Conservation (phyloP, 371 early-diverging fungal genomes). For the Fennellomyces sp. region DNA sequence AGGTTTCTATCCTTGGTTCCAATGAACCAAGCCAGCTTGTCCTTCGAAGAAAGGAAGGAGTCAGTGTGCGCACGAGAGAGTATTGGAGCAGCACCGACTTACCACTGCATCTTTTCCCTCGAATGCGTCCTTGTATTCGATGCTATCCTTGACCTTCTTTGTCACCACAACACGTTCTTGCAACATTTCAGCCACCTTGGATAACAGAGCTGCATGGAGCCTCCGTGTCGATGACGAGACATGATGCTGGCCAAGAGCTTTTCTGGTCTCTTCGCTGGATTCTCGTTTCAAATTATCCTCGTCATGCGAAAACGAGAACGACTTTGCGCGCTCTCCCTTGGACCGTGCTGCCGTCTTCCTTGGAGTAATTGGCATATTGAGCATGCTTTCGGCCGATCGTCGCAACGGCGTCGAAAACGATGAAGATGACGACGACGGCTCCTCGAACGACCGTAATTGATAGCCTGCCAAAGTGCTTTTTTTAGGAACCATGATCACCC, state of each 20-base stretch:
- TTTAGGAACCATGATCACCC: not conserved
- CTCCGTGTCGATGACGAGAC: constrained; percentile 27
- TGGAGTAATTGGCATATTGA: constrained; percentile 36
- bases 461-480: constrained; percentile 4
- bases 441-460: constrained; percentile 1
- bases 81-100: constrained; percentile 22
- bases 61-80: too few relatives aligned
- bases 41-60: too few relatives aligned
- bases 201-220: constrained; percentile 84
- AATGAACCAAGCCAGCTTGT: constrained; percentile 72
- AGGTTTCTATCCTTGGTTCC: constrained; percentile 85
- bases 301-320: constrained; percentile 33
- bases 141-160: constrained; percentile 73
- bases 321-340: constrained; percentile 46
- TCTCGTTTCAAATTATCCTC: not conserved
- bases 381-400: constrained; percentile 44
- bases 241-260: constrained; percentile 12
- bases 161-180: constrained; percentile 47
- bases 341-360: constrained; percentile 18
- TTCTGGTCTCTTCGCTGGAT: constrained; percentile 17
- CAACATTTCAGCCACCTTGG: constrained; percentile 79
- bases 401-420: constrained; percentile 29
- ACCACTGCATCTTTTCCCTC: constrained; percentile 86
- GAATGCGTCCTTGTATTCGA: constrained; percentile 83
- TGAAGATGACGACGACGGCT: constrained; percentile 11